Evolutionary conservation across 352 stramenopile genomes (phyloP), one percentile per base, ranked within the genome.

Genomic region (Phytopythium ostracodes): DNA sequence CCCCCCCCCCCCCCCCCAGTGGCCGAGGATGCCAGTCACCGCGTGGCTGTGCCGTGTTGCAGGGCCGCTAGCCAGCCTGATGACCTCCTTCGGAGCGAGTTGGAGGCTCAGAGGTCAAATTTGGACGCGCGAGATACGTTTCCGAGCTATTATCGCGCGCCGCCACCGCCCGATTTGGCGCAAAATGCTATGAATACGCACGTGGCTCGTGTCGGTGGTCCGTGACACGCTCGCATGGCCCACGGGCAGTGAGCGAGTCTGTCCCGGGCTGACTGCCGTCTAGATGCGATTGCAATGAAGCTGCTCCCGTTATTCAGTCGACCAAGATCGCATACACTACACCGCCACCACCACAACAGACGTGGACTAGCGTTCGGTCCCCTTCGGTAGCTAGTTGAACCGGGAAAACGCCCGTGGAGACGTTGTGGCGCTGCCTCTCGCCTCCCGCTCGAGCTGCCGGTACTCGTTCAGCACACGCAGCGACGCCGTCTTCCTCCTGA

Each of bases 391-490:
- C 46, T 52, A 52, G 46, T 4, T 52, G 12, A 5, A 42, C 27
- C 49, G 27, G 7, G 24, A 22, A 33, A 14, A 22, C 49, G 33
- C 11, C 20, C 49, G 22, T 1, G 27, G 35, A 44, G 33, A 56
- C 20, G 49, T 6, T 4, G 25, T 38, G 20, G 35, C 17, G n/a
- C 20, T 31, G 22, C 35, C 52, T 22, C 52, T 7, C 20, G 70
- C 72, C 10, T 81, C 66, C 35, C 74, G 73, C 60, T 91, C 74
- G n/a, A 89, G 68, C 51, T 86, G 75, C 40, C 81, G 68, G 47
- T 87, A 89, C 60, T 87, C 77, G 35, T 84, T 77, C n/a, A 91
- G 57, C 14, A 89, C 68, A n/a, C 79, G 77, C 35, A 89, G 58
- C 15, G 79, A 89, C 25, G 77, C 81, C 2, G 79, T 88, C 68